Percentiles rank a stretch among this genome's conserved stretches.
phyloP scores from a whole-genome alignment of 2,329 filamentous ascomycete genomes.

The Leptodontidium sp. region DNA sequence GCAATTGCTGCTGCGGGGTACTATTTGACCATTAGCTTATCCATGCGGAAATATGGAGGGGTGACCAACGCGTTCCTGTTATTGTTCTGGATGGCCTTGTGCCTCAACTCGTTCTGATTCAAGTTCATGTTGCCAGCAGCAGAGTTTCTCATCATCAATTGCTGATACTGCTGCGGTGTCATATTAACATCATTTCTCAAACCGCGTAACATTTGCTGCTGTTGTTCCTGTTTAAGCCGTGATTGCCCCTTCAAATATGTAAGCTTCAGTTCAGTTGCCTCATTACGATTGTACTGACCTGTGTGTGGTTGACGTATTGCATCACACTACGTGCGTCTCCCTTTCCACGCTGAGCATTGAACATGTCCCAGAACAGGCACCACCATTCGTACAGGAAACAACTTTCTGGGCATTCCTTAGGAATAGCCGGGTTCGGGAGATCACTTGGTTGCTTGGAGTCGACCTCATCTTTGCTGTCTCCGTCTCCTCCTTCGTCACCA shows the following conservation, averaged over 20 bases:
- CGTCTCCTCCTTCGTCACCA: constrained; percentile 80
- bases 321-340: constrained; percentile 68
- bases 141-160: constrained; percentile 74
- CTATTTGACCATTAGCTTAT: constrained; percentile 27
- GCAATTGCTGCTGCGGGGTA: constrained; percentile 68
- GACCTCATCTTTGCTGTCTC: constrained; percentile 81
- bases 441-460: constrained; percentile 80
- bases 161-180: constrained; percentile 61
- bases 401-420: constrained; percentile 69
- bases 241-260: constrained; percentile 64
- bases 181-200: constrained; percentile 66
- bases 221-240: constrained; percentile 76
- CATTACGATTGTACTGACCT: constrained; percentile 64
- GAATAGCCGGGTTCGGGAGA: constrained; percentile 77
- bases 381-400: constrained; percentile 99
- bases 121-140: constrained; percentile 57
- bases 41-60: background rate
- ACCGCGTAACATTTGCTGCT: constrained; percentile 79
- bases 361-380: constrained; percentile 96
- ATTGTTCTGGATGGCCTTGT: constrained; percentile 82
- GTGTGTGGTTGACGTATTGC: constrained; percentile 82
- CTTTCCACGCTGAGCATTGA: constrained; percentile 79
- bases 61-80: constrained; percentile 73
- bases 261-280: constrained; percentile 33
- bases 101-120: constrained; percentile 70